Evolutionary conservation across 2,329 filamentous ascomycete genomes (phyloP).

Genomic region (Rhytidhysteron rufulum): DNA sequence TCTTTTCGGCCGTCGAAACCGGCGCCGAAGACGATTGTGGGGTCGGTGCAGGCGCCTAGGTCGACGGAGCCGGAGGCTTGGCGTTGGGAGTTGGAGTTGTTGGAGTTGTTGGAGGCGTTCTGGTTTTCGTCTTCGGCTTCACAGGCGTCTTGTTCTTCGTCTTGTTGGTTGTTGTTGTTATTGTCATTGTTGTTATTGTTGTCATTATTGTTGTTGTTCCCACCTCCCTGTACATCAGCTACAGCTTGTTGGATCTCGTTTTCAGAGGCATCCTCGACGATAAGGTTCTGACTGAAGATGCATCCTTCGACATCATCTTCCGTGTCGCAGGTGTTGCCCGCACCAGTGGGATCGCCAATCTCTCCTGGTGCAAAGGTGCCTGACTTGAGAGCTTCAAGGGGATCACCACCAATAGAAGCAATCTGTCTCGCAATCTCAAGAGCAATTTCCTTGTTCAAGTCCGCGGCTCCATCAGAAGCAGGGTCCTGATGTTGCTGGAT

Average conservation of each 20-base stretch:
- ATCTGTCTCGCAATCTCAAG: conserved; percentile 59
- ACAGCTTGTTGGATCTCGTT: conserved; percentile 52
- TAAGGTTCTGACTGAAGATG: conserved; percentile 51
- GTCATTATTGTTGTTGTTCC: conserved; percentile 13
- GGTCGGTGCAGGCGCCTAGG: conserved; percentile 47
- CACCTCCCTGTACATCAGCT: conserved; percentile 26
- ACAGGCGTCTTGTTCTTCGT: background rate
- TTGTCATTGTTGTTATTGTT: conserved; percentile 15
- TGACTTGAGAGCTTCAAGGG: conserved; percentile 56
- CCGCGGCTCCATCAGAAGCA: conserved; percentile 54
- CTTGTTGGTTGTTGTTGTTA: conserved; percentile 16
- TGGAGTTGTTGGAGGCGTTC: background rate
- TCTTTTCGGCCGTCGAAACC: conserved; percentile 48
- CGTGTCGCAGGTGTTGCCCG: conserved; percentile 53
- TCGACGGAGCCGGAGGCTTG: conserved; percentile 15
- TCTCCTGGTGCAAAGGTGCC: conserved; percentile 62
- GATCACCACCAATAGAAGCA: conserved; percentile 58
- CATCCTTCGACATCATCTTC: conserved; percentile 48
- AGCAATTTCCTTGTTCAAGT: conserved; percentile 58
- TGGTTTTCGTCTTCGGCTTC: background rate
- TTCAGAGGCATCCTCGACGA: conserved; percentile 52
- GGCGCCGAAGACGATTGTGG: conserved; percentile 48
- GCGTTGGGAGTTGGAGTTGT: conserved; percentile 1
- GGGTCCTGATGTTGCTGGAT: conserved; percentile 65
- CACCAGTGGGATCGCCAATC: conserved; percentile 48